Evolutionary conservation across 805 yeast genomes (phyloP).

Genomic region (Schizosaccharomyces octosporus): DNA sequence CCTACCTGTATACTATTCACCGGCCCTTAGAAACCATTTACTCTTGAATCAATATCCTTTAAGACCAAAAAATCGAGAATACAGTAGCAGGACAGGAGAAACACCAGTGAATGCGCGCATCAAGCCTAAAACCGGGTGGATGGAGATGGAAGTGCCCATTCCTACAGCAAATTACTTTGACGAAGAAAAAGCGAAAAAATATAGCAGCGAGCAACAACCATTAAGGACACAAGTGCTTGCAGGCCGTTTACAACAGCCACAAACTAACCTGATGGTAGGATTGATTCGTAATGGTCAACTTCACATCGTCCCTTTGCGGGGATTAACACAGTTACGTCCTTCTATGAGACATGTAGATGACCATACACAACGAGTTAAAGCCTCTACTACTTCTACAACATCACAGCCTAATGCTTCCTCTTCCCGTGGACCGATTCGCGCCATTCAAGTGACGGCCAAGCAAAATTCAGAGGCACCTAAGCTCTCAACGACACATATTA

Average conservation of each 20-base stretch:
- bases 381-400: not conserved
- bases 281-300: not conserved
- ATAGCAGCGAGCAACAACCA: not conserved
- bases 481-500: not conserved
- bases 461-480: not conserved
- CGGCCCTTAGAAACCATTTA: not conserved
- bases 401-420: not conserved
- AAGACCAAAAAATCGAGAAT: not conserved
- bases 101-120: not conserved
- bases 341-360: not conserved
- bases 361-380: not conserved
- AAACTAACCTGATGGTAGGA: constrained; percentile 1
- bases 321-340: not conserved
- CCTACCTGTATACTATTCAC: not conserved
- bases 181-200: not conserved
- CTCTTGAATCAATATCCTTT: not conserved
- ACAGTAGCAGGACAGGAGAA: not conserved
- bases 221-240: not conserved
- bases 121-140: constrained; percentile 2
- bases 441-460: not conserved
- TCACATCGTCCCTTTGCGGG: not conserved
- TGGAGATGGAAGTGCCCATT: not conserved
- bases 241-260: not conserved
- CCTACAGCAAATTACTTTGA: not conserved
- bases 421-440: not conserved